Base-by-base conservation (phyloP, 2,329 filamentous ascomycete genomes). In the Hymenoscyphus fructigenus region DNA sequence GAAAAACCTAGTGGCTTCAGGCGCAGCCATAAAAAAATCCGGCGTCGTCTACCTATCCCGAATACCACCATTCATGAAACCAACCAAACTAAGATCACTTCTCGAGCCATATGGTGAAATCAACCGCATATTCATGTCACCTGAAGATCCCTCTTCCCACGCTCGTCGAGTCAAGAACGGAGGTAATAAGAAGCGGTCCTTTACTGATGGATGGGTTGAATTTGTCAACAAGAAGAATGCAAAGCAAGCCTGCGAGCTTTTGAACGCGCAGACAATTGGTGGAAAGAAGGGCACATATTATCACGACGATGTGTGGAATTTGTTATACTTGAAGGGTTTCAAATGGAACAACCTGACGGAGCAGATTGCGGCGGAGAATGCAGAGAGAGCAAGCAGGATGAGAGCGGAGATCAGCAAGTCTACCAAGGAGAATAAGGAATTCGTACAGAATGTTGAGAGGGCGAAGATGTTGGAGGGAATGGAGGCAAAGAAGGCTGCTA, bases 51-150 rank as follows among this genome's bases (percentile, higher is more conserved):
- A 95, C 79, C 83, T 96, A 67, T 94, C 91, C 4, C 88, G 92
- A 65, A 86, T 95, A 68, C 92, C 92, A 3, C 92, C 92, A 0
- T 96, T 93, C 78, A 95, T 96, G 91, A 93, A 93, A 73, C 91
- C 91, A 6, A 81, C 83, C 60, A 93, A 93, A 74, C 82, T 95
- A 50, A 88, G 90, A 69, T 88, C 88, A 20, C 86, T 93, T 15
- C 85, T 95, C 62, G 83, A 88, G 67, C 89, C 88, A 10, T 92
- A 92, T 78, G 92, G 92, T 66, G 82, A 82, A 47, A 86, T 94
- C 73, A 91, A 91, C 73, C 88, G 91, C 71, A 88, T 93, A 64
- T 94, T 93, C 79, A 84, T 94, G 20, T 87, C 90, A 0, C 91
- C 91, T 14, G 91, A 95, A 78, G 88, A 92, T 73, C 84, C 88